A percentile compares a stretch with the other conserved stretches of the same genome.
Evolutionary conservation across 169 alveolate species (phyloP).

Genomic region (Pseudocohnilembus persalinus): DNA sequence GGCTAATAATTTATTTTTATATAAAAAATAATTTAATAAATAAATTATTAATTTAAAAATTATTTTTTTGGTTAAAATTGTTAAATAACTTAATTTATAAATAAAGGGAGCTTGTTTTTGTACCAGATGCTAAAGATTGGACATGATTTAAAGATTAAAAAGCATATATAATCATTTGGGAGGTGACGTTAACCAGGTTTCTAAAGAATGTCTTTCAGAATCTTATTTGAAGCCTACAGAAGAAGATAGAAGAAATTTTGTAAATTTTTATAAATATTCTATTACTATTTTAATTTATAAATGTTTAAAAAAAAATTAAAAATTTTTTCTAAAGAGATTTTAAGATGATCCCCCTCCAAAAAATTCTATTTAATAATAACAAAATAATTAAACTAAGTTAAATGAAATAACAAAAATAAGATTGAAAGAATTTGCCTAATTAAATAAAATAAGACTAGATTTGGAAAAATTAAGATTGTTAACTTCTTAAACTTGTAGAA

Average conservation of each 20-base stretch:
- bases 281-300: too few relatives aligned
- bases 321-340: neutral
- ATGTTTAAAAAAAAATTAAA: too few relatives aligned
- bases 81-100: neutral
- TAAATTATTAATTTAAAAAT: too few relatives aligned
- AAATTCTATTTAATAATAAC: neutral
- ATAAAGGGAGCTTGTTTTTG: constrained; percentile 34
- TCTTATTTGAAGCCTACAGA: neutral
- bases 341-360: neutral
- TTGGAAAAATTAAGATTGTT: constrained; percentile 40
- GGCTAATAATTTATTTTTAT: too few relatives aligned
- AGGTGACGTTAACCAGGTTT: constrained; percentile 19
- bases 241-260: neutral
- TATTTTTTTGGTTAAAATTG: neutral
- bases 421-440: constrained; percentile 1
- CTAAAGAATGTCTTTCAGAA: neutral
- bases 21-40: too few relatives aligned
- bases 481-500: constrained; percentile 34
- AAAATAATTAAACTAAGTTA: too few relatives aligned
- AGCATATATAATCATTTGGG: constrained; percentile 32
- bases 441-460: constrained; percentile 35
- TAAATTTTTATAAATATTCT: too few relatives aligned
- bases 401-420: neutral
- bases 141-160: constrained; percentile 26
- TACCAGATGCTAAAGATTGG: constrained; percentile 44